Conservation (phyloP, 2,329 filamentous ascomycete genomes). For the Purpureocillium lavendulum region DNA sequence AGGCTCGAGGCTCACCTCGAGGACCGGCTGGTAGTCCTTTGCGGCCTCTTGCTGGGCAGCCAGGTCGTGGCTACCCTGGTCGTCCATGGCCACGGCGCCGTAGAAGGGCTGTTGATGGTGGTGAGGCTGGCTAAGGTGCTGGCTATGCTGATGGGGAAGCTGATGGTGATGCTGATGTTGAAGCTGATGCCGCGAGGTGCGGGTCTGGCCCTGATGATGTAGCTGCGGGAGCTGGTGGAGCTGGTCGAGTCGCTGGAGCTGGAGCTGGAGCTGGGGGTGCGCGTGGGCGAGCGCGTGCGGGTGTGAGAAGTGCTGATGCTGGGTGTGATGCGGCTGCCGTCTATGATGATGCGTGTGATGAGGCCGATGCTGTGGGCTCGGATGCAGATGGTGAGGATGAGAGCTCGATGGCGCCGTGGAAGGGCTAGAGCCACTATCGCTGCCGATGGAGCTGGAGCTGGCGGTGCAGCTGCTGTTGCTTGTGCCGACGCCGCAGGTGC, state of each 20-base stretch:
- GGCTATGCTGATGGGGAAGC: conserved; percentile 10
- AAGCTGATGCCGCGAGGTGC: not conserved
- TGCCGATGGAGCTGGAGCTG: conserved; percentile 8
- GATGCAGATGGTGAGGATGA: no score
- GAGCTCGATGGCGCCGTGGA: no score
- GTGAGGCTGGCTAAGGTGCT: conserved; percentile 4
- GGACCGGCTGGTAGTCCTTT: conserved; percentile 47
- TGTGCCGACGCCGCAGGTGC: conserved; percentile 1
- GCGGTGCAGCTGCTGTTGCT: conserved; percentile 7
- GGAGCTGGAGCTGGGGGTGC: not conserved
- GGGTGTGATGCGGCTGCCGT: not conserved
- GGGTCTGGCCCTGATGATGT: not conserved
- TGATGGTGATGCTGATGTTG: conserved; percentile 5
- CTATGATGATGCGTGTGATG: not conserved
- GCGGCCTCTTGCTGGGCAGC: conserved; percentile 54
- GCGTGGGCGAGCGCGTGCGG: no score
- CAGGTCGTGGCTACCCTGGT: conserved; percentile 32
- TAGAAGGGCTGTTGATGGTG: conserved; percentile 7
- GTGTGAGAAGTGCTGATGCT: not conserved
- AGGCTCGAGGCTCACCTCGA: conserved; percentile 35
- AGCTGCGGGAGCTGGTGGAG: not conserved
- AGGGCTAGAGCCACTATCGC: not conserved
- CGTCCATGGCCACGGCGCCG: conserved; percentile 21
- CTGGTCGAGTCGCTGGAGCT: not conserved
- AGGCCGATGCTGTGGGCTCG: no score